Evolutionary conservation across 164 flowering plant genomes (phyloP), one percentile per base, ranked within the genome.

Genomic region (Annona squamosa): DNA sequence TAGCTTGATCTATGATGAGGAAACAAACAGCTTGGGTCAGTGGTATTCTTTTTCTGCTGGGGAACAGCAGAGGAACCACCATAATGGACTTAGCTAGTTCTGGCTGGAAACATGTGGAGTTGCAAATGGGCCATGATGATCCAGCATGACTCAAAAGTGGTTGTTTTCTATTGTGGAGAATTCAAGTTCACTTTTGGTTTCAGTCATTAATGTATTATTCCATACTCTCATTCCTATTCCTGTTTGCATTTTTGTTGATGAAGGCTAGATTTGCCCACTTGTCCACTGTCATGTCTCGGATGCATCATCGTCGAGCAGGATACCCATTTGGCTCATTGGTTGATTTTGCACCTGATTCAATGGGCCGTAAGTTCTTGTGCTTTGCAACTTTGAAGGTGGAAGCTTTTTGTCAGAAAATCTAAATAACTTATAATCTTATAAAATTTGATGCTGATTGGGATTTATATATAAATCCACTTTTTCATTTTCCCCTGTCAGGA

Each of bases 231-330:
- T 69, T 48, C 67, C 69, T 62, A 48, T 70, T 4, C 59, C 68
- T 19, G 19, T 66, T 63, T 6, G 37, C 37, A 26, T 72, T 65
- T 70, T 75, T 68, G 70, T 77, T 44, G 76, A 77, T 81, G 69
- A 83, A 96, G 99, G 97, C 97, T 79, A 91, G 98, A 78, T 96
- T 93, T 91, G 99, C 97, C 83, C 99, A 96, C 84, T 70, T 96
- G 65, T 96, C 97, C 77, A 93, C 98, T 46, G 88, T 96, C 63
- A 96, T 96, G 99, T 90, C 99, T 42, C 97, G 88, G 71, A 93
- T 93, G 98, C 98, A 93, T 86, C 99, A 93, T 67, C 91, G 97
- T 9, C 81, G 98, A 78, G 86, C 84, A 85, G 99, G 99, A 57
- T 96, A 93, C 77, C 99, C 99, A 52, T 96, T 93, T 86, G 99